Evolutionary conservation across 768 basidiomycete genomes (phyloP).

Genomic region (Phanerodontia chrysosporium): DNA sequence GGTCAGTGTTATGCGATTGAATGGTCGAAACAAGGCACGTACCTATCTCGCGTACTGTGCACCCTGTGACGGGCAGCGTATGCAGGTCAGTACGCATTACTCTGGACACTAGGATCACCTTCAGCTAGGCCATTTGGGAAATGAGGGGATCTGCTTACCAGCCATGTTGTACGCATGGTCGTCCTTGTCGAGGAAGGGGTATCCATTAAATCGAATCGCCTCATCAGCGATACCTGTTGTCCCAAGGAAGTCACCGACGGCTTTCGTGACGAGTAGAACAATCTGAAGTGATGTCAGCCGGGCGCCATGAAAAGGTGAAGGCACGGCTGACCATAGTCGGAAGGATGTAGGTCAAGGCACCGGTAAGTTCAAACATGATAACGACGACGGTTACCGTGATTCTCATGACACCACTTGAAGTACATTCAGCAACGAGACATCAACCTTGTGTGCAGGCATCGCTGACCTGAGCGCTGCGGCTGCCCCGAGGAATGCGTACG

Average conservation of each 20-base stretch:
- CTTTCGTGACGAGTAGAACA: constrained; percentile 92
- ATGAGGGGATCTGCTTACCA: constrained; percentile 45
- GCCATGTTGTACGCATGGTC: constrained; percentile 89
- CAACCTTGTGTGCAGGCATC: neutral
- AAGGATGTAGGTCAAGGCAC: constrained; percentile 93
- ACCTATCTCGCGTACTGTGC: constrained; percentile 81
- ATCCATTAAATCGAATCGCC: constrained; percentile 95
- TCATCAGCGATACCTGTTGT: constrained; percentile 95
- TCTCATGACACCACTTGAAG: constrained; percentile 83
- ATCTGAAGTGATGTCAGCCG: constrained; percentile 52
- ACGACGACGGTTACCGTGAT: constrained; percentile 98
- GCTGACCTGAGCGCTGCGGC: constrained; percentile 88
- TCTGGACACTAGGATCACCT: constrained; percentile 56
- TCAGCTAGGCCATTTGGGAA: neutral
- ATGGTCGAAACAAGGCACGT: constrained; percentile 22
- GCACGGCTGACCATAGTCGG: constrained; percentile 82
- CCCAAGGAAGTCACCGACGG: constrained; percentile 92
- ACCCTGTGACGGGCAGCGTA: constrained; percentile 67
- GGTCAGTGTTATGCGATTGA: neutral
- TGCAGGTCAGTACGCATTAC: constrained; percentile 86
- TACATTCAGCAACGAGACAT: neutral
- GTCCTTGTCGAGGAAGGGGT: constrained; percentile 94
- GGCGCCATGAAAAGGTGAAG: neutral
- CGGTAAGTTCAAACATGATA: constrained; percentile 98
- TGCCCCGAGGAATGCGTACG: constrained; percentile 95